Conservation (phyloP, 78 protist species). For the Planoprotostelium fungivorum region DNA sequence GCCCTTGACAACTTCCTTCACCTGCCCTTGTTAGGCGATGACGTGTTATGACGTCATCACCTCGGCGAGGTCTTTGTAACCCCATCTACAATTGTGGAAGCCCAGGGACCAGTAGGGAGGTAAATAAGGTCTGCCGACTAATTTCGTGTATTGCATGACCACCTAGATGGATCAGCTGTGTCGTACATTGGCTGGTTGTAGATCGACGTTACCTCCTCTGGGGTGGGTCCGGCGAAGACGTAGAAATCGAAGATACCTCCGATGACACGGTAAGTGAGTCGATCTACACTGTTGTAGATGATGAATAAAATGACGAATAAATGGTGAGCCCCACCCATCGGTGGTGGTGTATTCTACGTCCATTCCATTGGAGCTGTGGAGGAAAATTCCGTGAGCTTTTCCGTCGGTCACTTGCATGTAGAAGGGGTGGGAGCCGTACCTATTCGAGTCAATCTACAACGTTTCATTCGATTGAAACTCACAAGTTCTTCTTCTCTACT, state of each 20-base stretch:
- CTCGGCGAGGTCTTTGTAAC: slow-evolving; percentile 55
- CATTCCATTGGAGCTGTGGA: slow-evolving; percentile 61
- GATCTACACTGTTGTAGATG: not conserved
- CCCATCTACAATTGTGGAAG: slow-evolving; percentile 81
- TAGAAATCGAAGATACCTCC: slow-evolving; percentile 79
- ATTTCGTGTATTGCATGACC: slow-evolving; percentile 40
- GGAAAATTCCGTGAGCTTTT: slow-evolving; percentile 61
- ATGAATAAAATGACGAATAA: not conserved
- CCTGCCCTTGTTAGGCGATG: not conserved
- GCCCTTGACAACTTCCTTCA: slow-evolving; percentile 34
- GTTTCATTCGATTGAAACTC: not conserved
- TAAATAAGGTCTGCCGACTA: slow-evolving; percentile 64
- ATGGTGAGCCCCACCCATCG: not conserved
- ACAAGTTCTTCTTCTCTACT: not conserved
- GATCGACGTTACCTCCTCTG: slow-evolving; percentile 52
- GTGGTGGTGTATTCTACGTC: slow-evolving; percentile 36
- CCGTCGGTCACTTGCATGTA: slow-evolving; percentile 42
- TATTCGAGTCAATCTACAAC: slow-evolving; percentile 21
- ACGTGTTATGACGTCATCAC: not conserved
- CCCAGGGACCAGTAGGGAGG: slow-evolving; percentile 80
- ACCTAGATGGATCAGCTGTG: no score
- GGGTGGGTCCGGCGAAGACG: slow-evolving; percentile 69
- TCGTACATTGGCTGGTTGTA: no score
- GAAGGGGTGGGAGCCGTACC: slow-evolving; percentile 82
- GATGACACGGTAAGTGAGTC: slow-evolving; percentile 34